Base-by-base conservation (phyloP, 768 basidiomycete species). In the Mrakia gelida region DNA sequence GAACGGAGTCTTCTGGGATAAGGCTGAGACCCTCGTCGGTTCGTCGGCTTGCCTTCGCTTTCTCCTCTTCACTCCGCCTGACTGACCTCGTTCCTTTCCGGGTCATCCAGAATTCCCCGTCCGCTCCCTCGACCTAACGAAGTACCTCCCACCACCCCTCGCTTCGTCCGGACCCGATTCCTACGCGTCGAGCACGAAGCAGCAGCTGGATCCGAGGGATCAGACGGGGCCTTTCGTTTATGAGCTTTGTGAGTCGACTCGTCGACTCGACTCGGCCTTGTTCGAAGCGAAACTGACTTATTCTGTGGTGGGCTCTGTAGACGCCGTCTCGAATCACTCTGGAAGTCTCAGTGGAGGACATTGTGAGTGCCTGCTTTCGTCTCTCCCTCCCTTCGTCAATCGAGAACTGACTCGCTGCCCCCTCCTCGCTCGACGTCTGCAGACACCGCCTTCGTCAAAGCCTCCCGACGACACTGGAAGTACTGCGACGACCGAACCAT, bases 401-500 rank as follows among this genome's bases (percentile, higher is more conserved):
- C 32, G 21, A 15, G 56, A 38, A 23, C 71, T 61, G 71, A 73
- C 75, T 80, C 75, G 72, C n/a, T n/a, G n/a, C n/a, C n/a, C 72
- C 32, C 30, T 63, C 73, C 72, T 28, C 38, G 1, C 21, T n/a
- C 56, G 34, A 34, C 1, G 7, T 59, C 56, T 41, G 7, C 81
- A 97, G 96, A 98, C 84, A 98, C 96, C 67, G 94, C 97, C 28
- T 95, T 90, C 82, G 90, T 99, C 73, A 89, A 92, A 52, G 54
- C 34, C 23, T 93, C 92, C 23, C 88, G 91, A 74, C 91, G 92
- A 49, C 90, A 92, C 54, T 99, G 97, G 97, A 85, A 91, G 83
- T 93, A 93, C 82, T 95, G 94, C 83, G 95, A 97, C 82, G 96
- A 98, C 84, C 95, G 94, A 81, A 92, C 92, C 81, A 88, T 98